Conservation (phyloP, 2,329 filamentous ascomycete genomes). For the Aureobasidium melanogenum region DNA sequence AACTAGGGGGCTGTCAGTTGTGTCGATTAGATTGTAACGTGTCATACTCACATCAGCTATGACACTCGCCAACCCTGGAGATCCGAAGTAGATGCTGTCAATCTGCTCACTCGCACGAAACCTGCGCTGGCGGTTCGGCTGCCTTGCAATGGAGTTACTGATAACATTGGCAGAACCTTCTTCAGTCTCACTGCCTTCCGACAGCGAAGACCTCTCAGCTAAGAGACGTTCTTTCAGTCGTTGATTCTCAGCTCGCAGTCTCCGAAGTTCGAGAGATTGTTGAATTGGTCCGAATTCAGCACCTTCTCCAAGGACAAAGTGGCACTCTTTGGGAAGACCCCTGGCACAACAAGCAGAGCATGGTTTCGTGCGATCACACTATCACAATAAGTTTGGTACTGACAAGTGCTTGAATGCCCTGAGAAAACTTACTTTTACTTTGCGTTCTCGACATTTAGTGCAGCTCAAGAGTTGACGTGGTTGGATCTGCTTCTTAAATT, state of each 20-base stretch:
- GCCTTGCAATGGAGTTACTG: slow-evolving; percentile 20
- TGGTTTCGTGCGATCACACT: slow-evolving; percentile 42
- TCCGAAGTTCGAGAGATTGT: slow-evolving; percentile 39
- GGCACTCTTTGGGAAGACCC: slow-evolving; percentile 38
- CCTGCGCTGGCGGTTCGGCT: slow-evolving; percentile 25
- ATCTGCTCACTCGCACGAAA: slow-evolving; percentile 32
- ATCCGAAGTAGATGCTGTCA: slow-evolving; percentile 42
- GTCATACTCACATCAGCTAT: slow-evolving; percentile 34
- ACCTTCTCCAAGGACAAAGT: slow-evolving; percentile 37
- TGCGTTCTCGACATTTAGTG: slow-evolving; percentile 40
- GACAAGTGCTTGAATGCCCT: neutral
- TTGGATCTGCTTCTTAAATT: slow-evolving; percentile 31
- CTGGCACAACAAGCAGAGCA: slow-evolving; percentile 41
- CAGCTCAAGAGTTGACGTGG: slow-evolving; percentile 38
- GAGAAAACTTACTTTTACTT: slow-evolving; percentile 33
- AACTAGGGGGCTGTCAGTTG: slow-evolving; percentile 26
- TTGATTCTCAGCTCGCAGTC: slow-evolving; percentile 37
- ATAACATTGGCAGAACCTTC: slow-evolving; percentile 19
- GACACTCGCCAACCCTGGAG: slow-evolving; percentile 39
- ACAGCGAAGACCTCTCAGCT: slow-evolving; percentile 18
- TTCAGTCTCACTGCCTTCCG: slow-evolving; percentile 31
- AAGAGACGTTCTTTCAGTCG: slow-evolving; percentile 35
- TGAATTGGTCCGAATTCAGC: slow-evolving; percentile 39
- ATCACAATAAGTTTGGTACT: slow-evolving; percentile 10
- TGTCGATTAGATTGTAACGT: neutral